A percentile compares a stretch with the other conserved stretches of the same genome.
Evolutionary conservation across 2,329 filamentous ascomycete species (phyloP).

Genomic region (Coniochaeta hoffmannii): DNA sequence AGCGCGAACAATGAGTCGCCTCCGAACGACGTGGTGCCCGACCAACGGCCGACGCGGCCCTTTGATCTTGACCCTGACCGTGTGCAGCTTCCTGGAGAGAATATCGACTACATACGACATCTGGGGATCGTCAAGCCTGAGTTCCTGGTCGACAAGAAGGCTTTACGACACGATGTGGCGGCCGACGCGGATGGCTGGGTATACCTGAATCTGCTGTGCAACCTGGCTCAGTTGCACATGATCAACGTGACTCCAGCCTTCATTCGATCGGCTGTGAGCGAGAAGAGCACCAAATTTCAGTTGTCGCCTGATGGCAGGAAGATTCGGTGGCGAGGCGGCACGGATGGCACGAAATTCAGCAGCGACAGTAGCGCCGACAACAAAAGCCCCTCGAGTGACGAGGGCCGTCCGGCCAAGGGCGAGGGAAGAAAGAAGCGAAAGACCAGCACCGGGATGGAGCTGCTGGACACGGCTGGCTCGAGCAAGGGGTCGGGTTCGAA

Average conservation of each 20-base stretch:
- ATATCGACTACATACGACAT: constrained; percentile 73
- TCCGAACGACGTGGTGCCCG: constrained; percentile 27
- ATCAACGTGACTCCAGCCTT: constrained; percentile 76
- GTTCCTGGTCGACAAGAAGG: constrained; percentile 33
- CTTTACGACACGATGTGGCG: constrained; percentile 36
- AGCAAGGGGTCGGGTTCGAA: constrained; percentile 24
- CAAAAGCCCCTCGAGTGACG: constrained; percentile 38
- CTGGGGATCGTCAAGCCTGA: constrained; percentile 59
- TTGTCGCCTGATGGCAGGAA: constrained; percentile 71
- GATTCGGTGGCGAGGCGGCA: constrained; percentile 70
- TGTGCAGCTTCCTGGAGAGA: constrained; percentile 67
- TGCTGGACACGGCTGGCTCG: constrained; percentile 18
- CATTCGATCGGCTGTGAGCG: constrained; percentile 62
- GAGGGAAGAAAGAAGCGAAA: constrained; percentile 39
- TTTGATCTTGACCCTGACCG: constrained; percentile 72
- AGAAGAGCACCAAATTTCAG: constrained; percentile 69
- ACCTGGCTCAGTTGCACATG: constrained; percentile 78
- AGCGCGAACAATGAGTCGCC: constrained; percentile 32
- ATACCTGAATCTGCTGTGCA: constrained; percentile 72
- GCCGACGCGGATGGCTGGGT: constrained; percentile 70
- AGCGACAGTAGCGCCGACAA: constrained; percentile 52
- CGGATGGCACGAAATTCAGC: constrained; percentile 55
- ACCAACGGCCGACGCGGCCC: constrained; percentile 71
- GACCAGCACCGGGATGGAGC: constrained; percentile 26
- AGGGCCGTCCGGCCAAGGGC: constrained; percentile 31